These are phyloP conservation scores for Plasmodium vinckei DNA, from an alignment of 169 alveolate genomes.

Conservation along the genomic window DNA sequence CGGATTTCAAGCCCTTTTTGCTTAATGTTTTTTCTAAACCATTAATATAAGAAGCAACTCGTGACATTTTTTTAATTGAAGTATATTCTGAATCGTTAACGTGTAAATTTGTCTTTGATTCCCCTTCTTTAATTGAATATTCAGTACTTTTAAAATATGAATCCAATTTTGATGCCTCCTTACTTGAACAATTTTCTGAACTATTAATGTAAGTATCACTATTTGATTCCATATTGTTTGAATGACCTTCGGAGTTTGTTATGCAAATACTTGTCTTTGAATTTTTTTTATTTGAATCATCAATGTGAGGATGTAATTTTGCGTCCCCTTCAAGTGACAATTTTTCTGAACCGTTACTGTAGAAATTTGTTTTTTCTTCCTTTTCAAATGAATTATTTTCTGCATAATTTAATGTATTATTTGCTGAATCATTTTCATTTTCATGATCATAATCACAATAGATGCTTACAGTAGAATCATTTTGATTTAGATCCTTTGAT, in stretches of 20 bases:
- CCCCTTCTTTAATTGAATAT: no score
- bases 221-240: neutral
- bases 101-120: neutral
- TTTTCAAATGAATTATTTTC: neutral
- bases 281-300: neutral
- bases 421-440: neutral
- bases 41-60: neutral
- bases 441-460: no score
- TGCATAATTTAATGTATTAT: neutral
- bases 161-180: no score
- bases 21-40: constrained; percentile 1
- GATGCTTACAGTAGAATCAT: no score
- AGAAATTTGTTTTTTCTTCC: neutral
- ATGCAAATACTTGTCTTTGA: neutral
- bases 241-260: neutral
- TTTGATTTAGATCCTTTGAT: no score
- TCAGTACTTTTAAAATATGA: no score
- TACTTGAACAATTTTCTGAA: neutral
- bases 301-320: neutral
- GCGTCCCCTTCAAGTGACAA: neutral
- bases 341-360: neutral
- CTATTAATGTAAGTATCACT: neutral
- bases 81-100: constrained; percentile 6
- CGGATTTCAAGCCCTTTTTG: neutral
- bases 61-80: neutral